Conservation (phyloP, 1,139 yeast genomes). For the Blastobotrys raffinosifermentans region DNA sequence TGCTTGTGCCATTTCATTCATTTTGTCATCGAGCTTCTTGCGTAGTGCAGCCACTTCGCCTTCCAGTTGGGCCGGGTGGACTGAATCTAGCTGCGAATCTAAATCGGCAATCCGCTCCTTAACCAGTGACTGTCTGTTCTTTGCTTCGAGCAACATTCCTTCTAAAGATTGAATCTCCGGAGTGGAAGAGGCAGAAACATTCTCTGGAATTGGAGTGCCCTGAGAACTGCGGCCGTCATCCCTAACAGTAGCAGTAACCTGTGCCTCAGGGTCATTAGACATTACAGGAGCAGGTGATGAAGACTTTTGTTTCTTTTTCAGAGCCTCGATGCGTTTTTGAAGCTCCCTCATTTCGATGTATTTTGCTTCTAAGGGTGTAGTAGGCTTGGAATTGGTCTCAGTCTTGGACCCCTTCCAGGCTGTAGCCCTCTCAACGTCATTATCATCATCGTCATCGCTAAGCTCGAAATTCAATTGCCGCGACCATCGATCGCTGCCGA, state of each 20-base stretch:
- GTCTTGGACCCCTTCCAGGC: too few species aligned
- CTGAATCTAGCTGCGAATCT: too few species aligned
- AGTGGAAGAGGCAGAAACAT: too few species aligned
- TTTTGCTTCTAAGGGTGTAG: background rate
- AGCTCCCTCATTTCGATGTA: conserved; percentile 5
- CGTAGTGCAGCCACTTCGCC: background rate
- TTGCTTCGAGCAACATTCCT: too few species aligned
- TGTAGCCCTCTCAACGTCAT: too few species aligned
- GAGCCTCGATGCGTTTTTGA: background rate
- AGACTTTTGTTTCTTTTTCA: background rate
- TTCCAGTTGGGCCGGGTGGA: background rate
- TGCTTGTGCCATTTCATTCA: conserved; percentile 3
- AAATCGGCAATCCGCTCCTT: too few species aligned
- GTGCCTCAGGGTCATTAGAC: too few species aligned
- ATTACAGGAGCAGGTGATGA: background rate
- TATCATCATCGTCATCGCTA: conserved; percentile 19
- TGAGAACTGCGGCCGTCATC: too few species aligned
- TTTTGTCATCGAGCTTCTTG: conserved; percentile 5
- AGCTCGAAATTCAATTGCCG: conserved; percentile 18
- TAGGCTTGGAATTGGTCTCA: background rate
- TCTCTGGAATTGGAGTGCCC: too few species aligned
- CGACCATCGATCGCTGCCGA: conserved; percentile 35
- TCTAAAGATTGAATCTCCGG: too few species aligned
- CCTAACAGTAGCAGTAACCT: too few species aligned
- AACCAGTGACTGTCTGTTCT: too few species aligned